These are phyloP conservation scores for Crataegus laevigata DNA, from an alignment of 306 rosid species.

Conservation along the genomic window DNA sequence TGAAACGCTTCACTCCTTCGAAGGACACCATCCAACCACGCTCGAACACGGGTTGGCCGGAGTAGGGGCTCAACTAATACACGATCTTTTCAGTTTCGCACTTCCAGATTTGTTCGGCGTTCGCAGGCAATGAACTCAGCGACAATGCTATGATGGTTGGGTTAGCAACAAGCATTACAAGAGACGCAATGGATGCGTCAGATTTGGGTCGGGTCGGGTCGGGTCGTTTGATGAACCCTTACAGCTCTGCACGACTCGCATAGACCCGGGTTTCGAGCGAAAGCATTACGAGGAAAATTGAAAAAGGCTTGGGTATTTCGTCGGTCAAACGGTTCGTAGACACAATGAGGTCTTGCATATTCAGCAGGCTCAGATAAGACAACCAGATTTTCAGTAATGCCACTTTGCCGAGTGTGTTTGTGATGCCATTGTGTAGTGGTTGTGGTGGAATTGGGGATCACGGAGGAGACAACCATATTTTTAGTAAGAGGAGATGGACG, in stretches of 20 bases:
- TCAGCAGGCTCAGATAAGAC: slow-evolving; percentile 21
- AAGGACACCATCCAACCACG: slow-evolving; percentile 69
- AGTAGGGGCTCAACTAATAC: slow-evolving; percentile 79
- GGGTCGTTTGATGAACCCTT: slow-evolving; percentile 31
- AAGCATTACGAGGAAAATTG: slow-evolving; percentile 51
- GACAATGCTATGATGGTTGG: slow-evolving; percentile 50
- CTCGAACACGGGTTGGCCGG: slow-evolving; percentile 48
- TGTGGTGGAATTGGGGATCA: no score
- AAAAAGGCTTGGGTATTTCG: slow-evolving; percentile 47
- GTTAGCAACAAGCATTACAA: slow-evolving; percentile 28
- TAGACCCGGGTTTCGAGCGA: slow-evolving; percentile 37
- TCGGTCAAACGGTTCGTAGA: slow-evolving; percentile 51
- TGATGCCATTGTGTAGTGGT: no score
- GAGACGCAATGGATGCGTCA: slow-evolving; percentile 60
- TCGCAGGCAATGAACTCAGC: slow-evolving; percentile 49
- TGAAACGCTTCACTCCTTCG: slow-evolving; percentile 63
- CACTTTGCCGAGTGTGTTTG: no score
- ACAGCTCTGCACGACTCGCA: slow-evolving; percentile 52
- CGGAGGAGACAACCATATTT: no score
- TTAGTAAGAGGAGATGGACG: no score
- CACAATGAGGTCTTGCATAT: slow-evolving; percentile 55
- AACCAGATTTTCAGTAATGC: no score
- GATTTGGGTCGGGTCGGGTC: slow-evolving; percentile 60
- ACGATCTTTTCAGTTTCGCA: slow-evolving; percentile 50
- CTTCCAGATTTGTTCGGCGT: slow-evolving; percentile 9